Evolutionary conservation across 805 yeast species (phyloP).

Genomic region (Kodamaea nitidulidarum): DNA sequence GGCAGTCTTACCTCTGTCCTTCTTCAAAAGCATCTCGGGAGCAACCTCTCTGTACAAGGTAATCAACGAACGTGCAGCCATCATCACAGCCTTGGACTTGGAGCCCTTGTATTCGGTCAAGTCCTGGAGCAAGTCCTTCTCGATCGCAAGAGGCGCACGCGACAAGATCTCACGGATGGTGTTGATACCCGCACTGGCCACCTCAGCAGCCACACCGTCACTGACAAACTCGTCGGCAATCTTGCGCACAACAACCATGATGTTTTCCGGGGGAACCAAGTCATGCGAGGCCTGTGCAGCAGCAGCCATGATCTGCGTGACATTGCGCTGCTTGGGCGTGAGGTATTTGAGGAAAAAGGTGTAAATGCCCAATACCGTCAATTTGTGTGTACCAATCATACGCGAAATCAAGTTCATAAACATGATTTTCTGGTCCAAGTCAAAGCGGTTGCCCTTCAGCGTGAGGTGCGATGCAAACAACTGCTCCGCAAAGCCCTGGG

Average conservation of each 20-base stretch:
- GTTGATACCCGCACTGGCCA: conserved; percentile 96
- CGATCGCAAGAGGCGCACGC: conserved; percentile 94
- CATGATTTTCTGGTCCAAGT: conserved; percentile 83
- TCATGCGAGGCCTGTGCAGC: conserved; percentile 96
- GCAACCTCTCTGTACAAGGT: conserved; percentile 89
- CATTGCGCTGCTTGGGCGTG: conserved; percentile 91
- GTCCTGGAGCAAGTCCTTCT: conserved; percentile 82
- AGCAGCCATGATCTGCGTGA: conserved; percentile 95
- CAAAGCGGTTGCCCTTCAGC: conserved; percentile 67
- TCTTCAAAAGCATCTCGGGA: conserved; percentile 87
- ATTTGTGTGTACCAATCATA: conserved; percentile 89
- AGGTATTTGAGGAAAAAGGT: conserved; percentile 83
- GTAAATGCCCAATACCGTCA: conserved; percentile 84
- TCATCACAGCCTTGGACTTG: conserved; percentile 87
- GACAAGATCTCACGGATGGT: conserved; percentile 90
- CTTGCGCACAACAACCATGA: conserved; percentile 76
- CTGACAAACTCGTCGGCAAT: conserved; percentile 96
- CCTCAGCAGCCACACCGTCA: conserved; percentile 97
- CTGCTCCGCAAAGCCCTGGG: conserved; percentile 94
- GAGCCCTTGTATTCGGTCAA: conserved; percentile 87
- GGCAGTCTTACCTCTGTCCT: conserved; percentile 92
- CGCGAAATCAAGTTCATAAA: conserved; percentile 86
- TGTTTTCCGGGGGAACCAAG: conserved; percentile 91
- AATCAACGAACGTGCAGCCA: conserved; percentile 88
- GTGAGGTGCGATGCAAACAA: conserved; percentile 70